A percentile compares a stretch with the other conserved stretches of the same genome.
Conservation (phyloP, 306 rosid species). For the Corylus americana region DNA sequence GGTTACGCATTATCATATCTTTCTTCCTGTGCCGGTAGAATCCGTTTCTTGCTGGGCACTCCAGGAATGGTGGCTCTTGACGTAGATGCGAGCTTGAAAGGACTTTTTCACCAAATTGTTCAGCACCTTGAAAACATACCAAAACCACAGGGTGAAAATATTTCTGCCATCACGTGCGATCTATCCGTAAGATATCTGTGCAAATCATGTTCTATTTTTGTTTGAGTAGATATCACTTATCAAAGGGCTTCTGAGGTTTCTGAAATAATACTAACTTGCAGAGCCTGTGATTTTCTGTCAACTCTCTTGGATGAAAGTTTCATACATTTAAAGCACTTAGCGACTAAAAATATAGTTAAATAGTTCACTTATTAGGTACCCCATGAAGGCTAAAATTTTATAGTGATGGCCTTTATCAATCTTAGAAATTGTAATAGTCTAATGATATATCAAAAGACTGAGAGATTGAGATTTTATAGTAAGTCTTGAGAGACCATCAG, state of each 20-base stretch:
- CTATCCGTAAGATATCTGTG: constrained; percentile 58
- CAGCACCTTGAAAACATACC: constrained; percentile 91
- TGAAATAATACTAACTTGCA: not conserved
- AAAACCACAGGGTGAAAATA: constrained; percentile 89
- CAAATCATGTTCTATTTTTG: constrained; percentile 14
- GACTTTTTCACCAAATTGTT: constrained; percentile 75
- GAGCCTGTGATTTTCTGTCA: not conserved
- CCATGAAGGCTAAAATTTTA: not conserved
- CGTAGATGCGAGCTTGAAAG: constrained; percentile 78
- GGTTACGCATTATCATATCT: constrained; percentile 94
- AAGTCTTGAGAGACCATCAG: not conserved
- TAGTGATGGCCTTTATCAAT: not conserved
- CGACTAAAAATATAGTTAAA: too few relatives aligned
- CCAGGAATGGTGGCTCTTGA: constrained; percentile 99
- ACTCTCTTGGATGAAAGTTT: constrained; percentile 2
- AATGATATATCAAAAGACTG: not conserved
- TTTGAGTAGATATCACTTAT: constrained; percentile 8
- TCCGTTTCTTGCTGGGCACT: constrained; percentile 86
- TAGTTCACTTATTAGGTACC: too few relatives aligned
- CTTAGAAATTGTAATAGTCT: not conserved
- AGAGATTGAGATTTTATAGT: not conserved
- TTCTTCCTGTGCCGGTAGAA: constrained; percentile 91
- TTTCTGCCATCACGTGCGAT: constrained; percentile 85
- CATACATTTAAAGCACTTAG: too few relatives aligned
- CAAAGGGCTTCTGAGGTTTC: not conserved